Evolutionary conservation across 768 basidiomycete species (phyloP).

Genomic region (Rickenella mellea): DNA sequence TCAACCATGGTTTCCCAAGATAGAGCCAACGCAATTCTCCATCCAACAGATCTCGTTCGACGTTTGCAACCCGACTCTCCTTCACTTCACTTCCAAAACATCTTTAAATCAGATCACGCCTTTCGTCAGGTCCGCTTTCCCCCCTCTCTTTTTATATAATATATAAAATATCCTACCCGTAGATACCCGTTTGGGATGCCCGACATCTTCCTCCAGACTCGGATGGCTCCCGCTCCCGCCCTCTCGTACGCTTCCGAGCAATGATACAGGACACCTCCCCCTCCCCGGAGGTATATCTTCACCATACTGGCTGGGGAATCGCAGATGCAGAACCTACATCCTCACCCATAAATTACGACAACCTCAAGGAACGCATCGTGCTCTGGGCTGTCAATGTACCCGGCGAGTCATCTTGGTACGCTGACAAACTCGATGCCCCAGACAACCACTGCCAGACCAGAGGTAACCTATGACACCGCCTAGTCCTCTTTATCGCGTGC

Average conservation of each 20-base stretch:
- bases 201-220: slow-evolving; percentile 36
- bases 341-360: slow-evolving; percentile 25
- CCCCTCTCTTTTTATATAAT: no score
- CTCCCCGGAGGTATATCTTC: slow-evolving; percentile 65
- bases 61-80: no score
- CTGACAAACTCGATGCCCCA: slow-evolving; percentile 21
- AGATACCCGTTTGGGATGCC: slow-evolving; percentile 56
- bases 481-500: no score
- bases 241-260: slow-evolving; percentile 61
- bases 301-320: slow-evolving; percentile 63
- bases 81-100: no score
- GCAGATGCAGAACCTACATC: slow-evolving; percentile 24
- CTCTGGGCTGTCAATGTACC: slow-evolving; percentile 74
- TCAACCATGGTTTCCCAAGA: no score
- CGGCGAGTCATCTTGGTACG: slow-evolving; percentile 53
- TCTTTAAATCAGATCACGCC: no score
- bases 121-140: no score
- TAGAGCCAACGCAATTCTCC: no score
- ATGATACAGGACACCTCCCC: slow-evolving; percentile 80
- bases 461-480: no score
- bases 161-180: slow-evolving; percentile 3
- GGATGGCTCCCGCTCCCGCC: slow-evolving; percentile 39
- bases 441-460: no score
- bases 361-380: slow-evolving; percentile 52
- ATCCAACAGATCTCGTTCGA: no score